A percentile compares a stretch with the other conserved stretches of the same genome.
Conservation (phyloP, 2,329 filamentous ascomycete genomes). For the Juglanconis sp. region DNA sequence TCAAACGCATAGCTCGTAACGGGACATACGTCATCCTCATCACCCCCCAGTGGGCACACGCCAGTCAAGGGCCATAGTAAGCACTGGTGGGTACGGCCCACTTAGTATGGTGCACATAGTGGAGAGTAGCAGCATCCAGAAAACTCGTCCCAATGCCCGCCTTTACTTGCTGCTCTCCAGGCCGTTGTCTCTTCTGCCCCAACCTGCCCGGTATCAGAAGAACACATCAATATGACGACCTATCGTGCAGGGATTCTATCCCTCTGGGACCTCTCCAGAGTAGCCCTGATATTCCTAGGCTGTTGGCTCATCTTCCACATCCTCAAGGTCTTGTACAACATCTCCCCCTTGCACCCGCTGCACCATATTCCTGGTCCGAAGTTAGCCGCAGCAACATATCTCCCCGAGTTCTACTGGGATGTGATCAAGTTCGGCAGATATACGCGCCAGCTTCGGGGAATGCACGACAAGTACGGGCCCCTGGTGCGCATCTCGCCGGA, state of each 20-base stretch:
- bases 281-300: background rate
- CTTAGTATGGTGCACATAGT: too few species aligned
- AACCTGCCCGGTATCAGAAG: background rate
- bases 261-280: background rate
- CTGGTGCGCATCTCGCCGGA: slow-evolving; percentile 32
- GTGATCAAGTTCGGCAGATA: slow-evolving; percentile 27
- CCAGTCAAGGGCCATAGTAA: too few species aligned
- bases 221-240: background rate
- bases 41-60: too few species aligned
- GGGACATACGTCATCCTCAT: too few species aligned
- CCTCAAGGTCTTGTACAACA: slow-evolving; percentile 4
- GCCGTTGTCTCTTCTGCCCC: background rate
- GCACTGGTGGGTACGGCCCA: too few species aligned
- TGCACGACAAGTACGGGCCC: slow-evolving; percentile 35
- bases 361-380: slow-evolving; percentile 31
- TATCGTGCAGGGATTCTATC: background rate
- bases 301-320: background rate
- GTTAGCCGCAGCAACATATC: slow-evolving; percentile 28
- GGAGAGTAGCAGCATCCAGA: too few species aligned
- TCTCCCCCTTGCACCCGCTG: slow-evolving; percentile 9
- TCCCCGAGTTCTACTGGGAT: slow-evolving; percentile 33
- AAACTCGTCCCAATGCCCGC: too few species aligned
- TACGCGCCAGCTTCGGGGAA: slow-evolving; percentile 26
- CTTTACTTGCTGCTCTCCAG: too few species aligned
- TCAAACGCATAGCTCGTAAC: too few species aligned